Evolutionary conservation across 1,139 yeast genomes (phyloP), one percentile per base, ranked within the genome.

Genomic region (Pichia sp.): DNA sequence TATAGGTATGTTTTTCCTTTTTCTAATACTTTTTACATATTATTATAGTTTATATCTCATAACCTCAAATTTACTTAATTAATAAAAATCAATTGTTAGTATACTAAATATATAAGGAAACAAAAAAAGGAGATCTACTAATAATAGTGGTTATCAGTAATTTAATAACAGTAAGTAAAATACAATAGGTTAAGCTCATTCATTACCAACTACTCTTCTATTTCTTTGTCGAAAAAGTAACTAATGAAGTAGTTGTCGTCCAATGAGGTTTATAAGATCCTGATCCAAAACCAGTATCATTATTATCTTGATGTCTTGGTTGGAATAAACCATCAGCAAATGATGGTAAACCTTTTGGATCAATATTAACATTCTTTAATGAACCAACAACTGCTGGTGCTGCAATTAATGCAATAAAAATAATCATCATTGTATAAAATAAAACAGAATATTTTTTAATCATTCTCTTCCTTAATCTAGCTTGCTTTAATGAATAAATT

Each of bases 391-490:
- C 94, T 28, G 96, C 96, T 51, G 99, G 99, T 30, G 93, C 98
- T 53, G 80, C 84, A 62, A 93, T 80, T 60, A 89, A 66, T 39
- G 76, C 79, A 52, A 81, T 77, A 59, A 88, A 86, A 52, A 85
- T 58, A 34, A 78, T 59, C 58, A 93, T 68, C 50, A 93, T 68
- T 41, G 69, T 59, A 56, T 86, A 79, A 74, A 81, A 93, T 61
- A 93, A 72, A 20, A 85, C 67, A 52, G 95, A 82, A 71, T 91
- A 93, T 69, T 88, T 88, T 68, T 86, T 82, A 36, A 93, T 96
- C 96, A 93, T 91, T 71, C 98, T 82, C 84, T 85, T 89, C 72
- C 99, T 84, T 64, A 93, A 80, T 69, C 89, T 83, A 52, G 94
- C 93, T 70, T 93, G 98, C 69, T 93, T 91, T 71, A 91, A 74